Conservation (phyloP, 345 rosid genomes). For the Hibiscus mutabilis region DNA sequence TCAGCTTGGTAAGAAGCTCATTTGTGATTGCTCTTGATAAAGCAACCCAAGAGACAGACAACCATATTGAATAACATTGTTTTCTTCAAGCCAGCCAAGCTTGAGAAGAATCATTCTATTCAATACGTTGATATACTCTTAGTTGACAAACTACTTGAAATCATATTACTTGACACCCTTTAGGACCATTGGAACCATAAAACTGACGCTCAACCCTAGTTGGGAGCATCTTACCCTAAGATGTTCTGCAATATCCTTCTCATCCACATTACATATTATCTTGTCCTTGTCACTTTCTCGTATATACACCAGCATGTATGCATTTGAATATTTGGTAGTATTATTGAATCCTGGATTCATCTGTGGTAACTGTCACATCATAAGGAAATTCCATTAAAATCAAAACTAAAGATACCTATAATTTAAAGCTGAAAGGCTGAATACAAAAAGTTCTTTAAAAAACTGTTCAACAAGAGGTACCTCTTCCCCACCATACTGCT, state of each 20-base stretch:
- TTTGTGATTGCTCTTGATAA: conserved; percentile 4
- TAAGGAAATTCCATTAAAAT: conserved; percentile 15
- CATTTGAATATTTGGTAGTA: conserved; percentile 89
- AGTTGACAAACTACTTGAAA: not conserved
- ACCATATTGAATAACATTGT: not conserved
- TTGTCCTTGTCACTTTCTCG: conserved; percentile 96
- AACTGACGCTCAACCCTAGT: too few species aligned
- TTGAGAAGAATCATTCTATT: conserved; percentile 1
- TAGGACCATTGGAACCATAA: not conserved
- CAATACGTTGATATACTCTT: not conserved
- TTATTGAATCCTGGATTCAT: conserved; percentile 92
- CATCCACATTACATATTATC: conserved; percentile 93
- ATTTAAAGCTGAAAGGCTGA: conserved; percentile 2
- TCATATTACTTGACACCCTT: not conserved
- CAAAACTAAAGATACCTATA: conserved; percentile 2
- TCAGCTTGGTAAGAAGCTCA: conserved; percentile 6
- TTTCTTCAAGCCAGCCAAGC: conserved; percentile 6
- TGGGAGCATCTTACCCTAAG: conserved; percentile 53
- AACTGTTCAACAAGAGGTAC: too few species aligned
- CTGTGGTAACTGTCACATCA: conserved; percentile 64
- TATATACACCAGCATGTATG: conserved; percentile 97
- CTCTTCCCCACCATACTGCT: conserved; percentile 99
- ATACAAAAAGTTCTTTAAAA: too few species aligned
- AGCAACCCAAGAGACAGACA: conserved; percentile 4
- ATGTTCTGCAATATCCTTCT: conserved; percentile 94